Evolutionary conservation across 208 protist species (phyloP), one percentile per base, ranked within the genome.

Genomic region (Trypanosoma vivax): DNA sequence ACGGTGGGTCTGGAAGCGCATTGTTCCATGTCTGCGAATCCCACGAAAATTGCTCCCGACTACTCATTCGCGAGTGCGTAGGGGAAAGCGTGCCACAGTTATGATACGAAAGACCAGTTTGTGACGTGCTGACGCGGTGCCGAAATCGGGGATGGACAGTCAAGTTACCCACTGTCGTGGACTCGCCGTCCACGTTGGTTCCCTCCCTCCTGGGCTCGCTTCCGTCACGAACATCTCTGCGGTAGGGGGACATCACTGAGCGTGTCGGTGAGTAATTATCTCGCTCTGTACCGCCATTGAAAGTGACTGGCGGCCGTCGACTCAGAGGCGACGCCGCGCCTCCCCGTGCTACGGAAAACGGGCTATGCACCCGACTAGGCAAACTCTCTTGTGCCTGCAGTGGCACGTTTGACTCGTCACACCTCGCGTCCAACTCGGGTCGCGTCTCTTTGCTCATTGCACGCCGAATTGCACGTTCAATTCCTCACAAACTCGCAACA

Each of bases 11-110:
- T 1, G 43, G 23, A 33, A 30, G 13, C 34, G 41, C 25, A 24
- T 67, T 52, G 30, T 67, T 67, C 60, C 60, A 67, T 21, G 60
- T 47, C 28, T 47, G 23, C 3, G 52, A 59, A 28, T 67, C 60
- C 60, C 60, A 67, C 28, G 60, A 67, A 50, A 67, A 50, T 5
- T 55, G 51, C 35, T 67, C 60, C 11, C 43, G 51, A 21, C 60
- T 67, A 30, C 60, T 60, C 52, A 67, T 60, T 10, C 51, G 60
- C 11, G 60, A 67, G 35, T 67, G 60, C 23, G 51, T 35, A 34
- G 48, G 16, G 2, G 57, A 60, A 5, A 25, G n/a, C 14, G 11
- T 38, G 35, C 52, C 49, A 14, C 52, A 40, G 31, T 59, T 67
- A 16, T 34, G 19, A 13, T 45, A n/a, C 11, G 60, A 67, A 19